Conservation (phyloP, 345 rosid species). For the Brassica carinata region DNA sequence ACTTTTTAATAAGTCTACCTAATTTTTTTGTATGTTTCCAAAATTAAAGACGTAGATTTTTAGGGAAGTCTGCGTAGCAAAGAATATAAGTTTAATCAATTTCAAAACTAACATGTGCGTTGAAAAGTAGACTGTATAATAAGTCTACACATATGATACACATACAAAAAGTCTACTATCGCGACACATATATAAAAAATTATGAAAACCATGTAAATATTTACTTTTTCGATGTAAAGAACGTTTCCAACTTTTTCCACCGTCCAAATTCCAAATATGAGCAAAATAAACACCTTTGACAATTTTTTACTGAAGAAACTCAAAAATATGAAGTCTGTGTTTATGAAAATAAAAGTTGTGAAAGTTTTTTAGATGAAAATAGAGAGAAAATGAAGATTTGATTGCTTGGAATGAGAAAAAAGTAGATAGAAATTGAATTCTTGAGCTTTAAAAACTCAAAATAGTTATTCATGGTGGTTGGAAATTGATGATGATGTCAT, state of each 20-base stretch:
- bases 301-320: background rate
- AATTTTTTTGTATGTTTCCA: too few species aligned
- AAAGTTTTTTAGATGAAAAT: too few species aligned
- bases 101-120: background rate
- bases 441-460: background rate
- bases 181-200: background rate
- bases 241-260: background rate
- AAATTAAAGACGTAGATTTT: too few species aligned
- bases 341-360: background rate
- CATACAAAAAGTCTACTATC: background rate
- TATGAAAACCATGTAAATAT: too few species aligned
- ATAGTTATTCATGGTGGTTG: background rate
- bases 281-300: background rate
- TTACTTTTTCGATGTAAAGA: background rate
- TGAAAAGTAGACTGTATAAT: background rate
- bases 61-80: too few species aligned
- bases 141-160: background rate
- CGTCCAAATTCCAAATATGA: background rate
- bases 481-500: background rate
- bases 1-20: too few species aligned
- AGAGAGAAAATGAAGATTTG: background rate
- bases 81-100: too few species aligned
- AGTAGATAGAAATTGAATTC: background rate
- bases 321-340: background rate
- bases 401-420: background rate